A percentile compares a stretch with the other conserved stretches of the same genome.
Evolutionary conservation across 495 filamentous ascomycete genomes (phyloP).

Genomic region (Trichoderma reesei): DNA sequence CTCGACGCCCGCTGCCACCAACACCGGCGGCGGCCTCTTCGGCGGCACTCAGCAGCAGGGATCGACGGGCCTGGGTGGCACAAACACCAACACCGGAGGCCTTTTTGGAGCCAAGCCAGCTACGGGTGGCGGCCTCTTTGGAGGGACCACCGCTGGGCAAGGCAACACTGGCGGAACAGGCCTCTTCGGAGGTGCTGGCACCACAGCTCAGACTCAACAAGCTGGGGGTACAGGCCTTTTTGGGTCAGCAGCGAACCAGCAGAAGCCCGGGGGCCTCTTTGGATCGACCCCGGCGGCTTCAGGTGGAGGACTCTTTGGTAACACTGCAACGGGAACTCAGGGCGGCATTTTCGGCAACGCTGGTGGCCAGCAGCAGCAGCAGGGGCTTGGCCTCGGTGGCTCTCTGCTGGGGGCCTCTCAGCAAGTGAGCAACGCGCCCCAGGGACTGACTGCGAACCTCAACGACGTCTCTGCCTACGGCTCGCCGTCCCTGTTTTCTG

Average conservation of each 20-base stretch:
- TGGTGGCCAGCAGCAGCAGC: conserved; percentile 40
- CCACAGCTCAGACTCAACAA: conserved; percentile 50
- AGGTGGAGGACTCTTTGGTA: conserved; percentile 54
- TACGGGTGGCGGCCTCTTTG: conserved; percentile 36
- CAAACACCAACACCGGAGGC: conserved; percentile 35
- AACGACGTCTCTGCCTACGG: conserved; percentile 74
- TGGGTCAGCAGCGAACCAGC: conserved; percentile 28
- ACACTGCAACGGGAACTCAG: conserved; percentile 36
- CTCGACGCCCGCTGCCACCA: conserved; percentile 16
- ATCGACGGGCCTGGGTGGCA: conserved; percentile 14
- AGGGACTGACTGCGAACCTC: conserved; percentile 66
- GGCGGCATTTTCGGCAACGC: conserved; percentile 29
- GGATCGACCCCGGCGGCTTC: conserved; percentile 25
- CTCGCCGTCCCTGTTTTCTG: conserved; percentile 66
- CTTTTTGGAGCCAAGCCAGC: conserved; percentile 53
- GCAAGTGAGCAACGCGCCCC: conserved; percentile 31
- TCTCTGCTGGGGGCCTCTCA: conserved; percentile 36
- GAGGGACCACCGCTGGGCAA: conserved; percentile 22
- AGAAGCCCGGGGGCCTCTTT: conserved; percentile 34
- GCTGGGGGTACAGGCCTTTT: conserved; percentile 33
- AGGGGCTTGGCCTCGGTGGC: conserved; percentile 33
- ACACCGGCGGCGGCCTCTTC: conserved; percentile 37
- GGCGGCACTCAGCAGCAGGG: conserved; percentile 21
- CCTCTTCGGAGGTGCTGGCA: conserved; percentile 40
- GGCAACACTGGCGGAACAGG: conserved; percentile 30